phyloP scores from a whole-genome alignment of 2,329 filamentous ascomycete species.

The Akanthomyces dipterigenus region DNA sequence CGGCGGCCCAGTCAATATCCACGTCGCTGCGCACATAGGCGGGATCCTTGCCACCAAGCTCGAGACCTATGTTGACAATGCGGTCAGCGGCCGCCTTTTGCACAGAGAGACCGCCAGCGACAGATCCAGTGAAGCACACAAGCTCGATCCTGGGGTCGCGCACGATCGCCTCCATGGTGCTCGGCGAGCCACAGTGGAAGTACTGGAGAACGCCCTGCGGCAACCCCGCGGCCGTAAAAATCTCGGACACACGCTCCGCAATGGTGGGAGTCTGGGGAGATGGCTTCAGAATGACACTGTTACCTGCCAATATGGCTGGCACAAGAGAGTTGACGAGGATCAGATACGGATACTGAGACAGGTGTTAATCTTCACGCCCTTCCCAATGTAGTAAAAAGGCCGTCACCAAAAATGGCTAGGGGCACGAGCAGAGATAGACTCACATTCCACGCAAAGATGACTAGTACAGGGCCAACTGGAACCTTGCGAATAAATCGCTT shows the following conservation, averaged over 20 bases:
- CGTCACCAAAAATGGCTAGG: not conserved
- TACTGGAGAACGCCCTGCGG: conserved; percentile 81
- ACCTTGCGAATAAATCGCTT: conserved; percentile 84
- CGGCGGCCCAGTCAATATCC: conserved; percentile 83
- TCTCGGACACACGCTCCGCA: conserved; percentile 71
- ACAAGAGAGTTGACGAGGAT: conserved; percentile 89
- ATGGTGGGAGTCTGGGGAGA: conserved; percentile 92
- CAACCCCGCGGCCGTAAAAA: conserved; percentile 74
- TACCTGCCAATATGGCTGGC: conserved; percentile 83
- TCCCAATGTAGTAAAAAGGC: conserved; percentile 11
- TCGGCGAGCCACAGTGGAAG: conserved; percentile 79
- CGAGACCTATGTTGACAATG: conserved; percentile 78
- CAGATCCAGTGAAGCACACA: conserved; percentile 91
- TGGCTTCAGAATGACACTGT: conserved; percentile 88
- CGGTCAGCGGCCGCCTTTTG: conserved; percentile 79
- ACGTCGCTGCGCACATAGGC: conserved; percentile 84
- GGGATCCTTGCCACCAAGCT: conserved; percentile 91
- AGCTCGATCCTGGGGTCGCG: conserved; percentile 69
- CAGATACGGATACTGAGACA: conserved; percentile 77
- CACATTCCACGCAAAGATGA: conserved; percentile 96
- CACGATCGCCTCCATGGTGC: conserved; percentile 70
- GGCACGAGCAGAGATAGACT: conserved; percentile 28
- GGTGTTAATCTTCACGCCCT: not conserved
- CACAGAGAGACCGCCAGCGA: conserved; percentile 78
- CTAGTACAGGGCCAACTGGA: conserved; percentile 77